Evolutionary conservation across 257 asterid species (phyloP).

Genomic region (Solanum sejunctum): DNA sequence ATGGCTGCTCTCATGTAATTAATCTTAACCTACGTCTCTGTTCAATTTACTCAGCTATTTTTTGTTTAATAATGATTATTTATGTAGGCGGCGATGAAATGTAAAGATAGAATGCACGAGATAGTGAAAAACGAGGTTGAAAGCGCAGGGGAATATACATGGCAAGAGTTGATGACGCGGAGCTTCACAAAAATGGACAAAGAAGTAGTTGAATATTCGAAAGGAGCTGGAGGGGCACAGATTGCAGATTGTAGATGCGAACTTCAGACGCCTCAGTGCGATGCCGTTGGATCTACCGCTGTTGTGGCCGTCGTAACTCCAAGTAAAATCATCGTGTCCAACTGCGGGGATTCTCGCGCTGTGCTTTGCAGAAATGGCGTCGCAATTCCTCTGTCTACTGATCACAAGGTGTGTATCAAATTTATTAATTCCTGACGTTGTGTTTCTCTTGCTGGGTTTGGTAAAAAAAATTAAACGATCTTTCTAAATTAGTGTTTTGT

Average conservation of each 20-base stretch:
- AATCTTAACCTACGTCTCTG: neutral
- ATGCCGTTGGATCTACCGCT: slow-evolving; percentile 98
- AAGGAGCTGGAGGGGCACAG: neutral
- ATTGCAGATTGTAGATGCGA: slow-evolving; percentile 68
- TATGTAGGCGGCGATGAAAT: slow-evolving; percentile 65
- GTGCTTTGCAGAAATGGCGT: slow-evolving; percentile 80
- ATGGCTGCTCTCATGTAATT: slow-evolving; percentile 95
- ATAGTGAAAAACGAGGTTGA: slow-evolving; percentile 53
- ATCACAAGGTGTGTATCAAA: slow-evolving; percentile 58
- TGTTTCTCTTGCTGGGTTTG: neutral
- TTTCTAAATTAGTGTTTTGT: neutral
- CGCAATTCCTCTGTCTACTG: slow-evolving; percentile 74
- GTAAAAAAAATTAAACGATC: neutral
- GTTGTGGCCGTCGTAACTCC: slow-evolving; percentile 73
- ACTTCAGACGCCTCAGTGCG: slow-evolving; percentile 78
- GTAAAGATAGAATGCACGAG: slow-evolving; percentile 88
- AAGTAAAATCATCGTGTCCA: slow-evolving; percentile 62
- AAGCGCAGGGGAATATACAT: slow-evolving; percentile 16
- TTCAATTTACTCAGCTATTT: neutral
- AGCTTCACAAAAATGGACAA: slow-evolving; percentile 73
- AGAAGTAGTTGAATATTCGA: slow-evolving; percentile 46
- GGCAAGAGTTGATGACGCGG: slow-evolving; percentile 42
- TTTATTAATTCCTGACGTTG: neutral
- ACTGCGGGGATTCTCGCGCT: slow-evolving; percentile 99
- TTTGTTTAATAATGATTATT: neutral